These are phyloP conservation scores for Salix koriyanagi DNA, from an alignment of 345 rosid species.

Conservation along the genomic window DNA sequence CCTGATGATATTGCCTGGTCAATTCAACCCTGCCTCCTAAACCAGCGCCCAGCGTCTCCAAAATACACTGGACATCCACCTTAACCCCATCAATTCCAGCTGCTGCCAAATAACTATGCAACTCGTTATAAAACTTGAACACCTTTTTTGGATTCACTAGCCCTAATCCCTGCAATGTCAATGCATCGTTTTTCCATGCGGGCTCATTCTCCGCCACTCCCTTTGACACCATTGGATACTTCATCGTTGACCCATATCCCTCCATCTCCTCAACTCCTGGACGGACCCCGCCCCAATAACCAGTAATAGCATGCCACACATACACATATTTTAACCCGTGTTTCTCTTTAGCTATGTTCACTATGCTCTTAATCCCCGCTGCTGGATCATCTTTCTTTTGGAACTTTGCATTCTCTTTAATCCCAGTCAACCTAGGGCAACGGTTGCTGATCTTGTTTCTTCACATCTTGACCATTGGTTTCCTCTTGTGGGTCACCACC, in stretches of 20 bases:
- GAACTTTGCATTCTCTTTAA: conserved; percentile 73
- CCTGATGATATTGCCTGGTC: conserved; percentile 80
- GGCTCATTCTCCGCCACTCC: conserved; percentile 86
- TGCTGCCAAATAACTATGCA: conserved; percentile 73
- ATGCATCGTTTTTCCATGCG: conserved; percentile 59
- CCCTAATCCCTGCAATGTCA: conserved; percentile 81
- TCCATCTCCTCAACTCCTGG: conserved; percentile 67
- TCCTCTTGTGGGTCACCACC: conserved; percentile 34
- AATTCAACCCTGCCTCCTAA: conserved; percentile 85
- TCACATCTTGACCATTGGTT: conserved; percentile 13
- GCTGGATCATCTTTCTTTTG: conserved; percentile 59
- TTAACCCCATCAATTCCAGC: conserved; percentile 92
- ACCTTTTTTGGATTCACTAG: conserved; percentile 69
- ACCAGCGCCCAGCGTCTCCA: conserved; percentile 81
- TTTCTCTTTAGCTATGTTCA: conserved; percentile 53
- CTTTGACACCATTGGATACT: conserved; percentile 57
- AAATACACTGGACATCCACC: conserved; percentile 84
- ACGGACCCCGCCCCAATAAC: conserved; percentile 96
- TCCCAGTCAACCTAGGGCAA: conserved; percentile 60
- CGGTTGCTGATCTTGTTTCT: conserved; percentile 34
- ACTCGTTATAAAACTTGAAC: conserved; percentile 61
- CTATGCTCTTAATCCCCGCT: conserved; percentile 69
- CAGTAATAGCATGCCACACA: conserved; percentile 94
- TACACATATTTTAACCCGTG: conserved; percentile 75
- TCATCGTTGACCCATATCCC: conserved; percentile 63